A percentile compares a stretch with the other conserved stretches of the same genome.
Conservation (phyloP, 2,329 filamentous ascomycete genomes). For the Ophiognomonia clavigignenti-juglandacearum region DNA sequence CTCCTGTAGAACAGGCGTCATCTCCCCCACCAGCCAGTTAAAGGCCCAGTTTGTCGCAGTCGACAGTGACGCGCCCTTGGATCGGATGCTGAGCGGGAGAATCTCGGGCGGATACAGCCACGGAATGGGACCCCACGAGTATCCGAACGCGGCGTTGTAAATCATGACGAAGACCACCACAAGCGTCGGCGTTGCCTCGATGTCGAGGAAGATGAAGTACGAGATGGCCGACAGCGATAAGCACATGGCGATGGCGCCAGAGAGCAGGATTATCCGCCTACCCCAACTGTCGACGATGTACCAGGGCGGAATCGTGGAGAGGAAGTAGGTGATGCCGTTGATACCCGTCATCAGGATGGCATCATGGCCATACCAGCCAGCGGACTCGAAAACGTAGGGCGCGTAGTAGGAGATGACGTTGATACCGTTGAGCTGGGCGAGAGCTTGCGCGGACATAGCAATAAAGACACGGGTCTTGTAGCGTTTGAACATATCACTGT, state of each 20-base stretch:
- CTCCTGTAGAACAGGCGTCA: constrained; percentile 91
- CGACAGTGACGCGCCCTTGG: constrained; percentile 93
- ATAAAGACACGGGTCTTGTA: constrained; percentile 94
- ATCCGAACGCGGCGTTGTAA: constrained; percentile 96
- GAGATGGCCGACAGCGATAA: constrained; percentile 84
- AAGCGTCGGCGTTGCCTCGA: constrained; percentile 70
- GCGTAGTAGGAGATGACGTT: constrained; percentile 99
- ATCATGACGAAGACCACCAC: constrained; percentile 97
- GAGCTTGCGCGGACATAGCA: constrained; percentile 94
- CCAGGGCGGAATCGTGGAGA: constrained; percentile 93
- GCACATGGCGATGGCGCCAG: constrained; percentile 84
- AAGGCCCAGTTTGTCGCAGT: constrained; percentile 98
- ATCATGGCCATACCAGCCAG: constrained; percentile 87
- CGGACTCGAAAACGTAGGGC: constrained; percentile 91
- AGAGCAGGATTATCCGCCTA: constrained; percentile 81
- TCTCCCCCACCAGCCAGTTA: constrained; percentile 94
- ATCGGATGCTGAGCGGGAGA: constrained; percentile 89
- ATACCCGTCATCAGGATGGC: constrained; percentile 97
- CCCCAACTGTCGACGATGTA: constrained; percentile 94
- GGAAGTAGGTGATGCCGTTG: constrained; percentile 83
- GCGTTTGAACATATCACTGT: constrained; percentile 88
- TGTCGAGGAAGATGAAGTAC: constrained; percentile 90
- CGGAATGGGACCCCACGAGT: constrained; percentile 91
- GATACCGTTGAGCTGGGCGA: constrained; percentile 97
- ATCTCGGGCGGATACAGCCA: constrained; percentile 99